phyloP scores from a whole-genome alignment of 192 early-diverging fungal species.

The Glomus cerebriforme region DNA sequence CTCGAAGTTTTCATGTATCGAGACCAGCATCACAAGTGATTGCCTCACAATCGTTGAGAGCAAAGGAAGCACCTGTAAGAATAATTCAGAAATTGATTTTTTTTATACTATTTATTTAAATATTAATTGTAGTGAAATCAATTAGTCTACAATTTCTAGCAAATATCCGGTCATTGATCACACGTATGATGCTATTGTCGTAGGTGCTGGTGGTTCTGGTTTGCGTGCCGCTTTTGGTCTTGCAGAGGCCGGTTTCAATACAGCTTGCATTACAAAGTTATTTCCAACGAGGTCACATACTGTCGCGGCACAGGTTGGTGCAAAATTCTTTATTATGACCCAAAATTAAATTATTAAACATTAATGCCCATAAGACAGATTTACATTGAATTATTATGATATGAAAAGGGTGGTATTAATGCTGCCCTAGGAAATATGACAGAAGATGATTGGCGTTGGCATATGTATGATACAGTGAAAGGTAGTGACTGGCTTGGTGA shows the following conservation, averaged over 20 bases:
- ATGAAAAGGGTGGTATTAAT: conserved; percentile 90
- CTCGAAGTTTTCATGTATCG: conserved; percentile 68
- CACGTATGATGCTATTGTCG: conserved; percentile 97
- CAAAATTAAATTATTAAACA: not conserved
- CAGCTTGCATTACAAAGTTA: conserved; percentile 96
- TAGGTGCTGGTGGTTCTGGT: conserved; percentile 98
- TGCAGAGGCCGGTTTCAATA: conserved; percentile 92
- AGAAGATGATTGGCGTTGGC: conserved; percentile 99
- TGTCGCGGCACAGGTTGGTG: conserved; percentile 86
- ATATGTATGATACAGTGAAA: conserved; percentile 99
- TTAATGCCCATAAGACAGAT: not conserved
- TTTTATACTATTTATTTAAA: not conserved
- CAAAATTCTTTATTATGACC: not conserved
- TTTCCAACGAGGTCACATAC: conserved; percentile 99
- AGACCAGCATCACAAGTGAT: conserved; percentile 66
- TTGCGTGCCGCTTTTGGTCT: conserved; percentile 97
- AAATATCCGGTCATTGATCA: conserved; percentile 97
- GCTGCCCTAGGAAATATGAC: conserved; percentile 99
- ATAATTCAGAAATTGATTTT: not conserved
- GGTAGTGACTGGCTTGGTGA: conserved; percentile 99
- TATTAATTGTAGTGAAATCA: conserved; percentile 1
- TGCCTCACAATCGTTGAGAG: conserved; percentile 73
- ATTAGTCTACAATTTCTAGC: conserved; percentile 39
- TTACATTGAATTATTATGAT: not conserved
- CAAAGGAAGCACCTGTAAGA: conserved; percentile 66